Conservation (phyloP, 345 rosid species). For the Pistacia vera region DNA sequence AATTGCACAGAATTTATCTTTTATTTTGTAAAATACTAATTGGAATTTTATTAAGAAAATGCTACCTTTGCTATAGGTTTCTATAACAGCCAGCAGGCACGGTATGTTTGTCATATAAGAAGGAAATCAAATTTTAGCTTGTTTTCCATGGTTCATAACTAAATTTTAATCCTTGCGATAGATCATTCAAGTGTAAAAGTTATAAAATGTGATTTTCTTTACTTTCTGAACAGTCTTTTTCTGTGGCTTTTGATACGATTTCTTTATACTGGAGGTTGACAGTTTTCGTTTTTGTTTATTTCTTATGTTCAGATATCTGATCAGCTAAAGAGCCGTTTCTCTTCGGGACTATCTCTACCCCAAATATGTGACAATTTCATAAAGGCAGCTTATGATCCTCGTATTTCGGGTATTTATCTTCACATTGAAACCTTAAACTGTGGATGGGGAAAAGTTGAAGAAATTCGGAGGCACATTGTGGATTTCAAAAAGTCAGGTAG, state of each 20-base stretch:
- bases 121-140: background rate
- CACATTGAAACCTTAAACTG: constrained; percentile 82
- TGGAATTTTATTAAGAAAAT: background rate
- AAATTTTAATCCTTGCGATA: background rate
- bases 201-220: background rate
- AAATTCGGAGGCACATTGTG: constrained; percentile 78
- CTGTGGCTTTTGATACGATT: background rate
- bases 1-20: background rate
- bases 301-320: constrained; percentile 77
- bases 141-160: background rate
- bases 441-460: constrained; percentile 97
- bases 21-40: background rate
- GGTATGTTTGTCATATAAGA: no score
- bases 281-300: background rate
- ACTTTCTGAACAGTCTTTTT: background rate
- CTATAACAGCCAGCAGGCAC: background rate
- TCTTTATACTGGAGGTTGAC: constrained; percentile 16
- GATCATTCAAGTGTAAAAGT: background rate
- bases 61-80: background rate
- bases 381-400: constrained; percentile 96
- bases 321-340: constrained; percentile 91
- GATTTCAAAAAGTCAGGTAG: constrained; percentile 94
- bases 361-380: constrained; percentile 83
- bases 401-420: constrained; percentile 85
- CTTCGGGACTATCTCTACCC: constrained; percentile 81